Base-by-base conservation (phyloP, 768 basidiomycete genomes). In the Phlegmacium glaucopus region DNA sequence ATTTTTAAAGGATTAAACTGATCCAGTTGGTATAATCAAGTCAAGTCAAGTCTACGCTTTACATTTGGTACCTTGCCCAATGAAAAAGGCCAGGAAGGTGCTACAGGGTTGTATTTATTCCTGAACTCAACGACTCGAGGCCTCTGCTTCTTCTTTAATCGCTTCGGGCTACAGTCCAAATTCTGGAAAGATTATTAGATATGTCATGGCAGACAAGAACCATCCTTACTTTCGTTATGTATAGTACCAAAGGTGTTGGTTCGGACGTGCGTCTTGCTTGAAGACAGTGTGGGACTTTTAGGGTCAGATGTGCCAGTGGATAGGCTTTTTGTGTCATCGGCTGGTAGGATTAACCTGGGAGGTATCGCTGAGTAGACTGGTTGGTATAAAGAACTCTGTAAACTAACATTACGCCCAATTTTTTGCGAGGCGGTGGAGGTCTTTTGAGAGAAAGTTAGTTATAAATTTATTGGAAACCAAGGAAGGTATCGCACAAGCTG, bases 201-300 rank as follows among this genome's bases (percentile, higher is more conserved):
- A 6, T 4, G n/a, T n/a, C 11, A 34, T n/a, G 6, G 2, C 3
- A 34, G 17, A 22, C n/a, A 13, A 22, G 29, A 38, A 26, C 10
- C 1, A 6, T 17, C 27, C 45, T 5, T 45, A 56, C 55, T 43
- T 30, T 55, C 48, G 16, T 17, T 10, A 39, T 7, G 47, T 16
- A 44, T 45, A 8, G 40, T 35, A 12, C 54, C 54, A 17, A 55
- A 55, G 13, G 54, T 55, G 34, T 55, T 47, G 16, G 54, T 52
- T 22, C 54, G 40, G 4, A 44, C 35, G 39, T 55, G 54, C 17
- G 35, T 52, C 42, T 47, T 55, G 3, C 5, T 22, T 22, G 22
- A 22, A 22, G 22, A 22, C n/a, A n/a, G n/a, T 22, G 17, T 37
- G 39, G 52, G 53, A 29, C 32, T 26, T 32, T 27, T 18, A 25